A percentile compares a stretch with the other conserved stretches of the same genome.
Evolutionary conservation across 2,329 filamentous ascomycete species (phyloP).

Genomic region (Curvularia sp.): DNA sequence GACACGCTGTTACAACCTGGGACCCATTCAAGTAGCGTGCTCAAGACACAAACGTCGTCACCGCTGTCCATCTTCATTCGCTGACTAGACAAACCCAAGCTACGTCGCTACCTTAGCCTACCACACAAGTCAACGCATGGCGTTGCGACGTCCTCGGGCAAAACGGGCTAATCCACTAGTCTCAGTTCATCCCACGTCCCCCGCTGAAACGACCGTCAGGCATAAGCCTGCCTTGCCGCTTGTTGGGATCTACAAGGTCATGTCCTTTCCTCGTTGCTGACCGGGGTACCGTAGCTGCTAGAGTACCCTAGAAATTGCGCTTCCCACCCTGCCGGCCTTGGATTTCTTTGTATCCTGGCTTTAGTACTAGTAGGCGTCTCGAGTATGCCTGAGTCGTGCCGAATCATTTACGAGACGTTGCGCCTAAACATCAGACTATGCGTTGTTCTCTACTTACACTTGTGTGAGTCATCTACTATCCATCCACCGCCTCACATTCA

Average conservation of each 20-base stretch:
- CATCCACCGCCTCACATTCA: slow-evolving; percentile 25
- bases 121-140: not conserved
- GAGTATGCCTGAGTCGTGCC: slow-evolving; percentile 16
- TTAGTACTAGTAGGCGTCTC: not conserved
- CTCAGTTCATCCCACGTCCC: slow-evolving; percentile 12
- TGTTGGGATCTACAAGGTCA: slow-evolving; percentile 30
- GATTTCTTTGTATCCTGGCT: slow-evolving; percentile 16
- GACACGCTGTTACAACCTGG: slow-evolving; percentile 3
- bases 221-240: slow-evolving; percentile 17
- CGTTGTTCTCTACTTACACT: slow-evolving; percentile 31
- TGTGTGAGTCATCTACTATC: slow-evolving; percentile 32
- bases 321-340: slow-evolving; percentile 14
- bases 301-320: slow-evolving; percentile 9
- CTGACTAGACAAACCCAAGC: slow-evolving; percentile 3
- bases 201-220: slow-evolving; percentile 6
- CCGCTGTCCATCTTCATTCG: slow-evolving; percentile 12
- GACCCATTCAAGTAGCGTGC: slow-evolving; percentile 5
- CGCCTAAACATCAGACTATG: slow-evolving; percentile 28
- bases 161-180: slow-evolving; percentile 4
- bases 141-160: slow-evolving; percentile 5
- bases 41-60: slow-evolving; percentile 7
- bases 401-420: slow-evolving; percentile 29
- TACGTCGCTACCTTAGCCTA: slow-evolving; percentile 7
- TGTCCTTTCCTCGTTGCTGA: slow-evolving; percentile 24
- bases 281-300: slow-evolving; percentile 24